These are phyloP conservation scores for Coemansia sp. DNA, from an alignment of 192 early-diverging fungal species.

Conservation along the genomic window DNA sequence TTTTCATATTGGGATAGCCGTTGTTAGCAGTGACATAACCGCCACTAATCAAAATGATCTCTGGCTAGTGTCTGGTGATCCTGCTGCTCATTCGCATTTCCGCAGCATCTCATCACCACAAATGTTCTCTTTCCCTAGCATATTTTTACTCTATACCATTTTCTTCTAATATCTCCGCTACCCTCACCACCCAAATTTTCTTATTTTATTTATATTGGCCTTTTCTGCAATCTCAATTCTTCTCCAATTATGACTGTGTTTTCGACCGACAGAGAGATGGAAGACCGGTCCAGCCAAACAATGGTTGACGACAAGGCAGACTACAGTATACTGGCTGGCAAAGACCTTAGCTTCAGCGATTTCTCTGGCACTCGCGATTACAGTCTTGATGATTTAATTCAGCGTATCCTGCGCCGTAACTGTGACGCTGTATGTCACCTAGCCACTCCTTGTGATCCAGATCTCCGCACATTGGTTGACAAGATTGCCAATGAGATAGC, in stretches of 20 bases:
- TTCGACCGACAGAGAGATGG: not conserved
- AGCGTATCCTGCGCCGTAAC: not conserved
- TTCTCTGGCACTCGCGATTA: not conserved
- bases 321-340: not conserved
- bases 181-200: no score
- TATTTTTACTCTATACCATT: no score
- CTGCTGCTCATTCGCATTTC: no score
- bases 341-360: not conserved
- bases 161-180: no score
- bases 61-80: no score
- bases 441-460: not conserved
- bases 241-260: not conserved
- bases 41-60: no score
- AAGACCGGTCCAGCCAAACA: not conserved
- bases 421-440: not conserved
- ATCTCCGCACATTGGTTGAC: not conserved
- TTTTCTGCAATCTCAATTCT: no score
- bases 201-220: no score
- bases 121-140: no score
- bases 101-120: no score
- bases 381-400: not conserved
- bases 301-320: not conserved
- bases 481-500: not conserved
- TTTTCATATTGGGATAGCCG: no score
- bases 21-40: no score